A percentile compares a stretch with the other conserved stretches of the same genome.
phyloP scores from a whole-genome alignment of 345 rosid genomes.

The Eucalyptus melliodora region DNA sequence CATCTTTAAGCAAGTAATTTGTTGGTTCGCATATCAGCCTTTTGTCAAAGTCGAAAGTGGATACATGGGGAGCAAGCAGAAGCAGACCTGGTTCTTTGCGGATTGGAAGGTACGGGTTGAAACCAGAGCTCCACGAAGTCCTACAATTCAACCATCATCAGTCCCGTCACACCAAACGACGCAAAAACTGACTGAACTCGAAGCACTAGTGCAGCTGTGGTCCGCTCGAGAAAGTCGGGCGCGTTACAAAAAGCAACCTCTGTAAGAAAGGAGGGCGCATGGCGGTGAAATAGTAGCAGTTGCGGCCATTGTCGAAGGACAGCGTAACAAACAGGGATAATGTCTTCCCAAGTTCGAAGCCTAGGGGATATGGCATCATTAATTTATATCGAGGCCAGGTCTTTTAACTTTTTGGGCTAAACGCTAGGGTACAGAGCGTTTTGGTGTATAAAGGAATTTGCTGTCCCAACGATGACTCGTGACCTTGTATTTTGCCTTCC shows the following conservation, averaged over 20 bases:
- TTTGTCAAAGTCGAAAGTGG: not conserved
- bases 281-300: not conserved
- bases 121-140: not conserved
- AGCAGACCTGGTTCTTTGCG: slow-evolving; percentile 17
- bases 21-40: not conserved
- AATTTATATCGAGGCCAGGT: not conserved
- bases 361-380: not conserved
- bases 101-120: slow-evolving; percentile 6
- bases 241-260: not conserved
- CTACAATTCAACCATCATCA: not conserved
- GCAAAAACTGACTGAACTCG: not conserved
- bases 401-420: not conserved
- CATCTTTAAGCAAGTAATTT: not conserved
- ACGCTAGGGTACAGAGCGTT: not conserved
- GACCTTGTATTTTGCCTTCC: not conserved
- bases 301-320: not conserved
- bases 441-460: not conserved
- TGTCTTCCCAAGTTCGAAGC: not conserved
- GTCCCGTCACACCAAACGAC: not conserved
- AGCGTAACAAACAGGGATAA: not conserved
- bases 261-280: not conserved
- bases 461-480: not conserved
- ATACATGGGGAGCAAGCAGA: not conserved
- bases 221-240: not conserved
- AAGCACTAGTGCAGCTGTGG: not conserved